Percentiles rank a stretch among this genome's conserved stretches.
These are phyloP conservation scores for Suhomyces anneliseae DNA, from an alignment of 1,139 yeast genomes.

Conservation along the genomic window DNA sequence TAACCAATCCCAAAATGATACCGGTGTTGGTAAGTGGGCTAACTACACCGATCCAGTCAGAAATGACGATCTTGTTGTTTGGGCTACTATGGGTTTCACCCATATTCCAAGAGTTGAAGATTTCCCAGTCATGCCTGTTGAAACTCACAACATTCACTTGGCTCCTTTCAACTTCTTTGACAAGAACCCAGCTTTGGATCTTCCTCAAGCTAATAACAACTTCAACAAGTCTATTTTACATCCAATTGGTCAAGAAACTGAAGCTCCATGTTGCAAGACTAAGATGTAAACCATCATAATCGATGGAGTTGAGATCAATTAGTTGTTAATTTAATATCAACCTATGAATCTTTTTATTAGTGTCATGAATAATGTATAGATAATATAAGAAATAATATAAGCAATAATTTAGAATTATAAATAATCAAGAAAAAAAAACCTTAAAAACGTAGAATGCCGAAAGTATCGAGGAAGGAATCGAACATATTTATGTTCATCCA, in stretches of 20 bases:
- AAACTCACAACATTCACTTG: slow-evolving; percentile 65
- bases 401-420: background rate
- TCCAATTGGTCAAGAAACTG: slow-evolving; percentile 23
- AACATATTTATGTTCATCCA: too few species aligned
- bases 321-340: too few species aligned
- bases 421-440: too few species aligned
- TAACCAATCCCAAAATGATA: slow-evolving; percentile 65
- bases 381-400: too few species aligned
- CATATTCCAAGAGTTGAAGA: slow-evolving; percentile 89
- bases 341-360: background rate
- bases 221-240: slow-evolving; percentile 68
- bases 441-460: too few species aligned
- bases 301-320: too few species aligned
- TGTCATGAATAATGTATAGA: background rate
- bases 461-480: too few species aligned
- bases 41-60: slow-evolving; percentile 70
- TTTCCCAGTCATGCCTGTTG: slow-evolving; percentile 93
- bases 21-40: slow-evolving; percentile 67
- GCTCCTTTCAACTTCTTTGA: slow-evolving; percentile 79
- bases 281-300: slow-evolving; percentile 18
- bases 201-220: slow-evolving; percentile 70
- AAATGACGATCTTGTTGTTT: slow-evolving; percentile 77
- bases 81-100: slow-evolving; percentile 87
- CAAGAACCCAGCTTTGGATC: slow-evolving; percentile 78
- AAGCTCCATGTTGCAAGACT: slow-evolving; percentile 47